phyloP scores from a whole-genome alignment of 192 early-diverging fungal species.

The Chytriomyces sp. region DNA sequence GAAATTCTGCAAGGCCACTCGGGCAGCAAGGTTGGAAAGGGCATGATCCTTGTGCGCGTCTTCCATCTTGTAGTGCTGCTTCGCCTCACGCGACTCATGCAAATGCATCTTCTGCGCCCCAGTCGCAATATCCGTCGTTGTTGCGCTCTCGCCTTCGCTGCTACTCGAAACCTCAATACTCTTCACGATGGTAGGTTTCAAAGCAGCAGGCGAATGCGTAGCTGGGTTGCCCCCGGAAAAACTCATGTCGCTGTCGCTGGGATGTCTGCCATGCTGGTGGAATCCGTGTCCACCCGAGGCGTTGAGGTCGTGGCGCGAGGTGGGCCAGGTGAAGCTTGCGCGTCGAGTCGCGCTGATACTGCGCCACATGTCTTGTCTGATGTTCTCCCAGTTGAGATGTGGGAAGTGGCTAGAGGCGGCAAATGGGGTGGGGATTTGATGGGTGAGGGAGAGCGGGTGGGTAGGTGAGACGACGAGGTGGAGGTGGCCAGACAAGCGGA shows the following conservation, averaged over 20 bases:
- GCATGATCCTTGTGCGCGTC: too few species aligned
- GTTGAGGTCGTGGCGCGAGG: neutral
- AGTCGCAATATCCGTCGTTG: too few species aligned
- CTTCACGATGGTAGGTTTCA: too few species aligned
- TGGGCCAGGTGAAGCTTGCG: slow-evolving; percentile 38
- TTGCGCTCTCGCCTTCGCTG: too few species aligned
- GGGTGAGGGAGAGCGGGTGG: slow-evolving; percentile 13
- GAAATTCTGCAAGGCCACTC: slow-evolving; percentile 34
- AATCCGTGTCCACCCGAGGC: neutral
- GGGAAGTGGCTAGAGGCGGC: slow-evolving; percentile 10
- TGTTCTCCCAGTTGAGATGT: slow-evolving; percentile 29
- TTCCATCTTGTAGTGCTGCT: too few species aligned
- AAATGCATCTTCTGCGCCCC: too few species aligned
- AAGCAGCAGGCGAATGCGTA: too few species aligned
- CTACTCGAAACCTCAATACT: too few species aligned
- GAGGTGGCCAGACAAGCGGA: slow-evolving; percentile 32
- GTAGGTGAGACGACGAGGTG: slow-evolving; percentile 35
- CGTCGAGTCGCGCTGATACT: slow-evolving; percentile 28
- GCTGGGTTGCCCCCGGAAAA: too few species aligned
- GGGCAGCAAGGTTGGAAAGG: too few species aligned
- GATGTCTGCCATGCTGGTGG: neutral
- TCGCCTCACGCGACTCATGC: too few species aligned
- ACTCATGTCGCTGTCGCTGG: too few species aligned
- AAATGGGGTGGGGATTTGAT: slow-evolving; percentile 18
- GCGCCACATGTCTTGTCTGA: slow-evolving; percentile 27